Conservation (phyloP, 2,329 filamentous ascomycete species). For the Fusarium anguioides region DNA sequence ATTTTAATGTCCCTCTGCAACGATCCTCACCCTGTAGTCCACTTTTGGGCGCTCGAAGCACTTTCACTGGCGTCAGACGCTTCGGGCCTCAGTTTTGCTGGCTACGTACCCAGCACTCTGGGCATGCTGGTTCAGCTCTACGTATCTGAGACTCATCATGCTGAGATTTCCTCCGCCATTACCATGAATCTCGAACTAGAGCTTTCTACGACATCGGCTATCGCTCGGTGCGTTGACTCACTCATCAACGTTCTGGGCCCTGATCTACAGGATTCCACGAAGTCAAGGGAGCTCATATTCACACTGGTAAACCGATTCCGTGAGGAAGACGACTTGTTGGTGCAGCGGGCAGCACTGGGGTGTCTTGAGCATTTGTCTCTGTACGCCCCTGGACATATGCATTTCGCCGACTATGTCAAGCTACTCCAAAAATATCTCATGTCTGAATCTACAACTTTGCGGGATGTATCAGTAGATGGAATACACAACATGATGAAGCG, state of each 20-base stretch:
- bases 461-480: slow-evolving; percentile 85
- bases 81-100: slow-evolving; percentile 90
- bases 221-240: slow-evolving; percentile 92
- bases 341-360: slow-evolving; percentile 80
- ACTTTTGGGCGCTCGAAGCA: slow-evolving; percentile 95
- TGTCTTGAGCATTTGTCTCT: slow-evolving; percentile 92
- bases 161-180: slow-evolving; percentile 80
- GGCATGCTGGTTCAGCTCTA: slow-evolving; percentile 96
- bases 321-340: slow-evolving; percentile 74
- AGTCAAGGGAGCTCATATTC: slow-evolving; percentile 91
- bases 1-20: slow-evolving; percentile 98
- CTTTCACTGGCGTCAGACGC: slow-evolving; percentile 88
- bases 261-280: slow-evolving; percentile 91
- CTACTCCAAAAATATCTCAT: slow-evolving; percentile 81
- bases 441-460: slow-evolving; percentile 74
- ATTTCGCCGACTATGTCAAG: slow-evolving; percentile 85
- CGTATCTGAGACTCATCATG: slow-evolving; percentile 88
- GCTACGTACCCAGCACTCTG: slow-evolving; percentile 88
- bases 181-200: slow-evolving; percentile 93
- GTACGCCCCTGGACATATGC: slow-evolving; percentile 88
- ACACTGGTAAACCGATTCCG: slow-evolving; percentile 87
- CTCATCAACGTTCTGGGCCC: slow-evolving; percentile 96
- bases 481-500: slow-evolving; percentile 96
- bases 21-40: slow-evolving; percentile 93
- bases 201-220: slow-evolving; percentile 81